A percentile compares a stretch with the other conserved stretches of the same genome.
Evolutionary conservation across 139 green algal species (phyloP).

Genomic region (Picochlorum sp.): DNA sequence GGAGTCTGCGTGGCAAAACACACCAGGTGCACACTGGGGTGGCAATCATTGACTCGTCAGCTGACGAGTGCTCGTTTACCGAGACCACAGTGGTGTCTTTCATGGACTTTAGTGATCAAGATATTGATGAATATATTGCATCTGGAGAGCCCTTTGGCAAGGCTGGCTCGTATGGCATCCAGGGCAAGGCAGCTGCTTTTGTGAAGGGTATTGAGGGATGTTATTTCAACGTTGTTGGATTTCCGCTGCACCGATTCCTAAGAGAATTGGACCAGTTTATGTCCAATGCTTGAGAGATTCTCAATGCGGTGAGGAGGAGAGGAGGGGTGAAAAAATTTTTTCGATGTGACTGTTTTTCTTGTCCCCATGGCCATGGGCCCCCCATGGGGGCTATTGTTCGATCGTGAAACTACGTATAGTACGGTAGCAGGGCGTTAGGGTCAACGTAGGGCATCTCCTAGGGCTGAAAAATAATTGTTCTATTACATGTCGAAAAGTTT

Average conservation of each 20-base stretch:
- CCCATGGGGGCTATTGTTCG: too few relatives aligned
- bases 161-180: constrained; percentile 66
- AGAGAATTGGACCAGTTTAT: constrained; percentile 30
- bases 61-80: constrained; percentile 42
- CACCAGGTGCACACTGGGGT: constrained; percentile 85
- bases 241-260: constrained; percentile 45
- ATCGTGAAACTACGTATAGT: too few relatives aligned
- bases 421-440: too few relatives aligned
- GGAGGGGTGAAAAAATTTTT: too few relatives aligned
- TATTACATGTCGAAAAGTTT: too few relatives aligned
- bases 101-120: constrained; percentile 42
- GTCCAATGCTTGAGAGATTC: too few relatives aligned
- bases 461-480: too few relatives aligned
- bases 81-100: constrained; percentile 72
- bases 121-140: constrained; percentile 67
- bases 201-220: constrained; percentile 69
- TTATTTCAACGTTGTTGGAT: constrained; percentile 90
- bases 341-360: too few relatives aligned
- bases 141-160: constrained; percentile 76
- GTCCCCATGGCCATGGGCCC: too few relatives aligned
- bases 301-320: too few relatives aligned
- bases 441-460: too few relatives aligned
- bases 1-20: constrained; percentile 41
- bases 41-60: constrained; percentile 39
- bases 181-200: constrained; percentile 69